Evolutionary conservation across 495 filamentous ascomycete species (phyloP).

Genomic region (Aspergillus saccharolyticus): DNA sequence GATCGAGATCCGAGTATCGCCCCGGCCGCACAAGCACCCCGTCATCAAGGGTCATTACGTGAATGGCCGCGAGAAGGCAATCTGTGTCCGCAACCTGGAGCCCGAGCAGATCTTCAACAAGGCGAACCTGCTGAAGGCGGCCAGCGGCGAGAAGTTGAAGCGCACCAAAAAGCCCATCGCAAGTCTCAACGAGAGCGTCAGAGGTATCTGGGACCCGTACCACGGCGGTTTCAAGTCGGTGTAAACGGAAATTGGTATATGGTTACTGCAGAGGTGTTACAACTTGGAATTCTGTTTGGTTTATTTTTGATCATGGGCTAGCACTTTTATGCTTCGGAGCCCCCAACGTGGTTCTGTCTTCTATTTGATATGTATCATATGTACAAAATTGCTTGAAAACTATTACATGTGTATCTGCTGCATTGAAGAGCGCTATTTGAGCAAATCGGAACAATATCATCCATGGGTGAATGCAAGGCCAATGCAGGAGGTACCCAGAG

Average conservation of each 20-base stretch:
- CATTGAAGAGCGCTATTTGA: background rate
- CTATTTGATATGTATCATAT: slow-evolving; percentile 19
- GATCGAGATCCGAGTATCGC: slow-evolving; percentile 86
- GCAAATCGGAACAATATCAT: background rate
- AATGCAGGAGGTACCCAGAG: slow-evolving; percentile 5
- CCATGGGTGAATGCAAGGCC: background rate
- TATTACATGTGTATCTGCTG: background rate
- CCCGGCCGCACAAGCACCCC: slow-evolving; percentile 80
- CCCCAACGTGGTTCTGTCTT: slow-evolving; percentile 9
- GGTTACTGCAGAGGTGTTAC: slow-evolving; percentile 22
- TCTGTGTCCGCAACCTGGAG: slow-evolving; percentile 85
- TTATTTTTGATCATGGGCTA: slow-evolving; percentile 36
- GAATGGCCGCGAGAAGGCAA: slow-evolving; percentile 79
- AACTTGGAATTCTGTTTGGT: slow-evolving; percentile 18
- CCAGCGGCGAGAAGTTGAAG: slow-evolving; percentile 81
- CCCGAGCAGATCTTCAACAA: slow-evolving; percentile 77
- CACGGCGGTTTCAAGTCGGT: slow-evolving; percentile 59
- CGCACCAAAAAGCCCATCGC: slow-evolving; percentile 73
- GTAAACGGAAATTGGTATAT: slow-evolving; percentile 16
- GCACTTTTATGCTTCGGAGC: slow-evolving; percentile 11
- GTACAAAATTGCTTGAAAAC: slow-evolving; percentile 13
- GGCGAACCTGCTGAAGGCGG: slow-evolving; percentile 70
- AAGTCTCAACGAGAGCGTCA: slow-evolving; percentile 85
- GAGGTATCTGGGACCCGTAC: slow-evolving; percentile 92
- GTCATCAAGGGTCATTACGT: slow-evolving; percentile 83